Percentiles rank a stretch among this genome's conserved stretches.
phyloP scores from a whole-genome alignment of 2,329 filamentous ascomycete species.

The Dissoconium aciculare region DNA sequence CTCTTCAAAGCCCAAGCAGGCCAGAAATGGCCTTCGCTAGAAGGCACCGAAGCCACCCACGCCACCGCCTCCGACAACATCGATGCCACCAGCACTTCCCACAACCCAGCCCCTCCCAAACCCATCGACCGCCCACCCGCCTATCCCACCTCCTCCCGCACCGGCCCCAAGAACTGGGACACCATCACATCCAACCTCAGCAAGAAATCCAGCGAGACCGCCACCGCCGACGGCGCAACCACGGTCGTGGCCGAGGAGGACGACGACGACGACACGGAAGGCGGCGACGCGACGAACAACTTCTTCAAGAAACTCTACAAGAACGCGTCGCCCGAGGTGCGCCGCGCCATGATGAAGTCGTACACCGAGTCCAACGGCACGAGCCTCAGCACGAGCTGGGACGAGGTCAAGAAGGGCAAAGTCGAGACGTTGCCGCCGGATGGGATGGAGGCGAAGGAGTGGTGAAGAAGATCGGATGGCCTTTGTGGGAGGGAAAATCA shows the following conservation, averaged over 20 bases:
- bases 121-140: slow-evolving; percentile 32
- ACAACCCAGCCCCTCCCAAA: background rate
- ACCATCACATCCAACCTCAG: slow-evolving; percentile 44
- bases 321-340: slow-evolving; percentile 59
- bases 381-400: slow-evolving; percentile 81
- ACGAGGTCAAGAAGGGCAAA: slow-evolving; percentile 55
- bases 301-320: slow-evolving; percentile 91
- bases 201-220: slow-evolving; percentile 20
- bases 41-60: slow-evolving; percentile 28
- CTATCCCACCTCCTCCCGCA: slow-evolving; percentile 77
- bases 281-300: slow-evolving; percentile 50
- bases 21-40: slow-evolving; percentile 52
- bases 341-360: slow-evolving; percentile 94
- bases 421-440: slow-evolving; percentile 63
- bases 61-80: slow-evolving; percentile 3
- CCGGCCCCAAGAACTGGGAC: slow-evolving; percentile 86
- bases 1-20: slow-evolving; percentile 52
- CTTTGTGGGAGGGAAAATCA: too few species aligned
- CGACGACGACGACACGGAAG: slow-evolving; percentile 38
- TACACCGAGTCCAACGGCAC: slow-evolving; percentile 91
- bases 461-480: slow-evolving; percentile 25
- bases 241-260: slow-evolving; percentile 14
- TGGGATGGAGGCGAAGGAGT: slow-evolving; percentile 63
- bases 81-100: background rate
- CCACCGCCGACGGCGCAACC: slow-evolving; percentile 10